Base-by-base conservation (phyloP, 257 asterid species). In the Primulina tabacum region DNA sequence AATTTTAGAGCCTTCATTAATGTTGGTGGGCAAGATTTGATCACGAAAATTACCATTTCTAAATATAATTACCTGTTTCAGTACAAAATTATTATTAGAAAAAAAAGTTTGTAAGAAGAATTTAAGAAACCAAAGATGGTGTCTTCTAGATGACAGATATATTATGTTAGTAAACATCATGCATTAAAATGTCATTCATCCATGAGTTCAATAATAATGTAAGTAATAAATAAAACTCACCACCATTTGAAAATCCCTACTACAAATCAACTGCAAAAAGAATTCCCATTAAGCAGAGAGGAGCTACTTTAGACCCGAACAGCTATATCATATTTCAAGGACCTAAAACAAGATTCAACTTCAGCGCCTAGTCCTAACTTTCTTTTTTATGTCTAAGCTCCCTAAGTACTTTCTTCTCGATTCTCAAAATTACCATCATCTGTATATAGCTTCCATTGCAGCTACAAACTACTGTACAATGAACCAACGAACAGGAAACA, bases 391-490 rank as follows among this genome's bases (percentile, higher is more conserved):
- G 38, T 6, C 77, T 78, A 78, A 73, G 35, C 75, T 50, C 68
- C 76, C 76, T 74, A 67, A 37, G 67, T 73, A 67, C 74, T 52
- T 62, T 62, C 57, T 9, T 72, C 79, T 70, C 53, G 3, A 50
- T 63, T 62, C 71, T 43, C 79, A 77, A 74, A 64, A 55, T 24
- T 67, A 70, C 14, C 32, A 24, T 69, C 69, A 57, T 76, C 79
- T 78, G 65, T 73, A 50, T 53, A 32, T 53, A 32, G 35, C 63
- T 26, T 66, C 70, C 76, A 55, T 68, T 60, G 64, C 37, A 65
- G 43, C 62, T 24, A 61, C 78, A 50, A 67, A 47, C 53, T 57
- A 68, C 79, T 83, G 79, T 80, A 83, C 87, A 83, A 77, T 40
- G 81, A 77, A 79, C 81, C 70, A 78, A 78, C 40, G 77, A 75